These are phyloP conservation scores for Pterocarpus macrocarpus DNA, from an alignment of 306 rosid species.

Conservation along the genomic window DNA sequence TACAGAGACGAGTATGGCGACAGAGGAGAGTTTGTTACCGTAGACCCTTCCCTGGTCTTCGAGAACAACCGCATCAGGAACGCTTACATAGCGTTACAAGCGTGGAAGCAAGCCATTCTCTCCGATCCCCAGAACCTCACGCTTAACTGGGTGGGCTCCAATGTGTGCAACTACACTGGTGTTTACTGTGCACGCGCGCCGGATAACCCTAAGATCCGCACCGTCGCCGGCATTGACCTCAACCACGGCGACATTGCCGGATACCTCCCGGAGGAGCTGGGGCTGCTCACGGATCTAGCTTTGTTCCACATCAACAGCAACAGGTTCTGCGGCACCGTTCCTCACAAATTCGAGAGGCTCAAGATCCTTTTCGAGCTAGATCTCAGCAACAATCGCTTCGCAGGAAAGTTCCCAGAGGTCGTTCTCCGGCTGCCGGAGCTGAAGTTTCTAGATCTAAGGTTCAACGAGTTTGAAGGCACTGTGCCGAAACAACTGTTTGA, in stretches of 20 bases:
- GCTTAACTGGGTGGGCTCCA: constrained; percentile 72
- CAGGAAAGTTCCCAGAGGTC: constrained; percentile 83
- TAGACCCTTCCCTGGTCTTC: constrained; percentile 76
- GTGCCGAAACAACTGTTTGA: constrained; percentile 87
- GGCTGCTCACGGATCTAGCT: constrained; percentile 76
- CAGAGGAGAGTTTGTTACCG: constrained; percentile 74
- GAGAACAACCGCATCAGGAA: constrained; percentile 67
- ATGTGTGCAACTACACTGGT: constrained; percentile 70
- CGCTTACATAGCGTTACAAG: constrained; percentile 85
- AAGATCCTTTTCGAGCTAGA: constrained; percentile 80
- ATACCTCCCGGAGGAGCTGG: constrained; percentile 88
- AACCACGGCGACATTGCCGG: constrained; percentile 98
- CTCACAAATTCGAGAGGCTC: constrained; percentile 65
- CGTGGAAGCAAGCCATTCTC: constrained; percentile 85
- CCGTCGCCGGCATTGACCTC: constrained; percentile 96
- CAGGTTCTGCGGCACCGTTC: constrained; percentile 91
- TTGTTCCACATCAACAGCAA: constrained; percentile 84
- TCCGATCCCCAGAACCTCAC: constrained; percentile 83
- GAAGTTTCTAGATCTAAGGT: constrained; percentile 93
- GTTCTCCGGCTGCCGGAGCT: constrained; percentile 72
- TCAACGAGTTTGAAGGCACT: constrained; percentile 89
- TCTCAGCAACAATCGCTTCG: constrained; percentile 89
- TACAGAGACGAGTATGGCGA: constrained; percentile 86
- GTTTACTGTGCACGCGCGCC: constrained; percentile 82
- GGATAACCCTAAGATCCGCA: constrained; percentile 65